Percentiles rank a stretch among this genome's conserved stretches.
phyloP scores from a whole-genome alignment of 495 filamentous ascomycete species.

The Hypoxylon subgilvum region DNA sequence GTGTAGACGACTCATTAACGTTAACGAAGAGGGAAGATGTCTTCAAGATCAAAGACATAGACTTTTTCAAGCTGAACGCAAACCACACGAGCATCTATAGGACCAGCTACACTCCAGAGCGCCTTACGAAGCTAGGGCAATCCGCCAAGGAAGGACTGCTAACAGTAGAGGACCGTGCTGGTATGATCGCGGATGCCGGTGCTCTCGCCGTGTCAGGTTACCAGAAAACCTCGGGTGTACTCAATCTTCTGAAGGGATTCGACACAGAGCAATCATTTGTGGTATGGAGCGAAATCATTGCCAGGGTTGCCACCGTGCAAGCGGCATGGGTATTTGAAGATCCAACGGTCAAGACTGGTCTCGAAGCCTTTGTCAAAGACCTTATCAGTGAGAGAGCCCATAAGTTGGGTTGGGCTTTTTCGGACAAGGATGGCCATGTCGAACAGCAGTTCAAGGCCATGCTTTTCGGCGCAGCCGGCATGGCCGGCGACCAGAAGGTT shows the following conservation, averaged over 20 bases:
- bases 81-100: constrained; percentile 78
- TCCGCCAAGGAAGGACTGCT: constrained; percentile 86
- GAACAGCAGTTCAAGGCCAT: constrained; percentile 83
- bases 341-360: constrained; percentile 68
- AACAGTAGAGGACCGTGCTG: constrained; percentile 89
- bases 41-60: constrained; percentile 67
- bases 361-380: constrained; percentile 80
- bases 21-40: constrained; percentile 75
- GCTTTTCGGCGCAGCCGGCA: constrained; percentile 69
- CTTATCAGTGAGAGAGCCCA: constrained; percentile 79
- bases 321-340: constrained; percentile 90
- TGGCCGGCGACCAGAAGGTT: constrained; percentile 68
- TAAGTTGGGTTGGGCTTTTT: constrained; percentile 86
- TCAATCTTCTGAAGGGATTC: constrained; percentile 85
- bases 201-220: constrained; percentile 89
- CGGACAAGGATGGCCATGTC: constrained; percentile 81
- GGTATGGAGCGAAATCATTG: constrained; percentile 90
- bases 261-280: constrained; percentile 84
- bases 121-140: constrained; percentile 74
- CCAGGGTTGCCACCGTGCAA: constrained; percentile 75
- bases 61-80: constrained; percentile 81
- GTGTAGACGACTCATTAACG: constrained; percentile 66
- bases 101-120: constrained; percentile 70
- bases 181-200: constrained; percentile 94
- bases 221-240: constrained; percentile 86